These are phyloP conservation scores for Eleusine coracana DNA, from an alignment of 176 grass and related monocot genomes.

Conservation along the genomic window DNA sequence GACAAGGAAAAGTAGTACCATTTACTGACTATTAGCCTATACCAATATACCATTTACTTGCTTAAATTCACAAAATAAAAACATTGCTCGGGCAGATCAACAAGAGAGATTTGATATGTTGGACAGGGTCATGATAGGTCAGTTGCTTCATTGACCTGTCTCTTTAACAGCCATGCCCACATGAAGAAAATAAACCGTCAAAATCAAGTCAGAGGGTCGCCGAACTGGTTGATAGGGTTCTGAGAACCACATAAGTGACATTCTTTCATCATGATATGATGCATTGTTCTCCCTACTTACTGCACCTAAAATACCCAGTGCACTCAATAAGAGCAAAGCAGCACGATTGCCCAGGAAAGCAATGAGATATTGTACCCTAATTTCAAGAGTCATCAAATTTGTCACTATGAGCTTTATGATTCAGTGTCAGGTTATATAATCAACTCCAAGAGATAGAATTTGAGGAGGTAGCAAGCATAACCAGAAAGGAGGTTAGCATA, in stretches of 20 bases:
- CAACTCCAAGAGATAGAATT: constrained; percentile 38
- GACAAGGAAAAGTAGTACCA: too few relatives aligned
- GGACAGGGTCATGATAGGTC: background rate
- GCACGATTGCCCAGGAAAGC: constrained; percentile 42
- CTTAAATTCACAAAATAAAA: background rate
- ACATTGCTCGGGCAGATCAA: background rate
- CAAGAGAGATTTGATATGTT: background rate
- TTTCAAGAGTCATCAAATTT: constrained; percentile 26
- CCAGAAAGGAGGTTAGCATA: constrained; percentile 36
- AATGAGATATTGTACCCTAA: constrained; percentile 31
- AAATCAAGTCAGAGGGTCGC: constrained; percentile 18
- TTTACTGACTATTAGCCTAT: too few relatives aligned
- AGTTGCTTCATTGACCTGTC: constrained; percentile 40
- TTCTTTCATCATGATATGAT: background rate
- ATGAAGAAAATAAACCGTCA: constrained; percentile 36
- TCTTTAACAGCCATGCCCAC: constrained; percentile 12
- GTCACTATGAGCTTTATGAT: constrained; percentile 45
- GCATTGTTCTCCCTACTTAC: constrained; percentile 13
- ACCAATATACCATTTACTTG: too few relatives aligned
- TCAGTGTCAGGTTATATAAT: constrained; percentile 31
- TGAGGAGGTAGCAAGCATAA: constrained; percentile 61
- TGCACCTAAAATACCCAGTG: background rate
- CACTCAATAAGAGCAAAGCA: constrained; percentile 25
- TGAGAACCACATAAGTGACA: background rate
- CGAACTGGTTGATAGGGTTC: background rate